Evolutionary conservation across 805 yeast species (phyloP).

Genomic region (Dipodascus geniculatus): DNA sequence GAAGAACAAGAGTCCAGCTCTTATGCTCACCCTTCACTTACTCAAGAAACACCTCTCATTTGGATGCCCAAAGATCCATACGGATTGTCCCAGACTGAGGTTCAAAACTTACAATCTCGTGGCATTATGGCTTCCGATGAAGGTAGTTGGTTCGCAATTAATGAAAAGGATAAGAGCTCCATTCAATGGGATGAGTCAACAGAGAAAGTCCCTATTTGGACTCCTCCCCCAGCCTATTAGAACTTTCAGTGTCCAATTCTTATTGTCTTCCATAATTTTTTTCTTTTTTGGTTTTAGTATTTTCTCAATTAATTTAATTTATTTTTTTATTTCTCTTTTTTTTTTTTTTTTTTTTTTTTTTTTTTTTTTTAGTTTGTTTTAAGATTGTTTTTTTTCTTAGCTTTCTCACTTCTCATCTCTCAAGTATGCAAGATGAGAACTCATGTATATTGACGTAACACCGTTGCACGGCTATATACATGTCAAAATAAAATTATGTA

Average conservation of each 20-base stretch:
- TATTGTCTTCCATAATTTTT: background rate
- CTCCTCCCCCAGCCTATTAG: conserved; percentile 11
- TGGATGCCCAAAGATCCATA: conserved; percentile 90
- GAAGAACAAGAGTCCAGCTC: conserved; percentile 46
- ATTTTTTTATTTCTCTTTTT: background rate
- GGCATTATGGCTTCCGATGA: conserved; percentile 56
- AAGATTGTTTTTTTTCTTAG: background rate
- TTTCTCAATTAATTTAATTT: background rate
- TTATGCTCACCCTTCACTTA: conserved; percentile 64
- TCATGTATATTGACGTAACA: background rate
- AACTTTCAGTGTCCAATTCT: background rate
- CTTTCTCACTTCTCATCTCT: background rate
- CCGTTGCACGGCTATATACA: background rate
- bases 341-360: no score
- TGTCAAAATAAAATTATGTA: no score
- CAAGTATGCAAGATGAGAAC: background rate
- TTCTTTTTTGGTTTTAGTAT: background rate
- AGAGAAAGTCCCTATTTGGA: conserved; percentile 15
- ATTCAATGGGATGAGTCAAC: conserved; percentile 25
- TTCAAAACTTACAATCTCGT: conserved; percentile 38
- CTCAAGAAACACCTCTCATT: conserved; percentile 56
- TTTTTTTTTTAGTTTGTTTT: background rate
- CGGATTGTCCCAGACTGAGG: conserved; percentile 61
- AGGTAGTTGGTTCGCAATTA: conserved; percentile 43
- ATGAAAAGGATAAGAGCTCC: conserved; percentile 32